phyloP scores from a whole-genome alignment of 306 rosid species.

The Trifolium pratense region DNA sequence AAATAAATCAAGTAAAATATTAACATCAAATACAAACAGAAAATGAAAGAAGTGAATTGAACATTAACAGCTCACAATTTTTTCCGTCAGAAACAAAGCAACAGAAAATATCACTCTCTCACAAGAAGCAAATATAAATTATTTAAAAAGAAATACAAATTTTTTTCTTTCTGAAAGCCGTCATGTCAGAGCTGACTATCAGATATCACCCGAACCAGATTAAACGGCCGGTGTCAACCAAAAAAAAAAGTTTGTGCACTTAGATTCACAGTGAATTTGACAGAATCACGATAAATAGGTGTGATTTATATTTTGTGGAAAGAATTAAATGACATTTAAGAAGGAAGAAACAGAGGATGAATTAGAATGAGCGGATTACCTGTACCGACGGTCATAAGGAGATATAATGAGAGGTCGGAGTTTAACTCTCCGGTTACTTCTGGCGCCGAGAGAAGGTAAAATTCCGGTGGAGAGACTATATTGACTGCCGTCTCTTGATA shows the following conservation, averaged over 20 bases:
- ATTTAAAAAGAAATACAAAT: no score
- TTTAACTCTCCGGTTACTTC: constrained; percentile 62
- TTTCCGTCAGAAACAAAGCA: constrained; percentile 34
- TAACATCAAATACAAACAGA: neutral
- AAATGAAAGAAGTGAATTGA: neutral
- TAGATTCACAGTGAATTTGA: no score
- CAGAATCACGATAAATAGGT: no score
- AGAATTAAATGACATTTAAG: neutral
- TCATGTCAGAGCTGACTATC: no score
- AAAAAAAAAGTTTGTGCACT: no score
- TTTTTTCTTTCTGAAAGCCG: no score
- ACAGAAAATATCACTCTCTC: neutral
- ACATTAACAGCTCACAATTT: neutral
- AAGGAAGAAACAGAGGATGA: neutral
- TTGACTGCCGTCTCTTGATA: constrained; percentile 83
- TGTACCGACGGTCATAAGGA: constrained; percentile 83
- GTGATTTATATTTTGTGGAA: no score
- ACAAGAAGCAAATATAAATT: neutral
- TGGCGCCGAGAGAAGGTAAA: constrained; percentile 84
- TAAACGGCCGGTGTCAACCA: no score
- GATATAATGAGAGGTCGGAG: constrained; percentile 56
- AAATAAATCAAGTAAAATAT: constrained; percentile 30
- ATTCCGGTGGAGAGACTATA: constrained; percentile 78
- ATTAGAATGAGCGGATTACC: constrained; percentile 45
- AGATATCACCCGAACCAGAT: no score